Conservation (phyloP, 2,329 filamentous ascomycete genomes). For the Cytospora piceicola region DNA sequence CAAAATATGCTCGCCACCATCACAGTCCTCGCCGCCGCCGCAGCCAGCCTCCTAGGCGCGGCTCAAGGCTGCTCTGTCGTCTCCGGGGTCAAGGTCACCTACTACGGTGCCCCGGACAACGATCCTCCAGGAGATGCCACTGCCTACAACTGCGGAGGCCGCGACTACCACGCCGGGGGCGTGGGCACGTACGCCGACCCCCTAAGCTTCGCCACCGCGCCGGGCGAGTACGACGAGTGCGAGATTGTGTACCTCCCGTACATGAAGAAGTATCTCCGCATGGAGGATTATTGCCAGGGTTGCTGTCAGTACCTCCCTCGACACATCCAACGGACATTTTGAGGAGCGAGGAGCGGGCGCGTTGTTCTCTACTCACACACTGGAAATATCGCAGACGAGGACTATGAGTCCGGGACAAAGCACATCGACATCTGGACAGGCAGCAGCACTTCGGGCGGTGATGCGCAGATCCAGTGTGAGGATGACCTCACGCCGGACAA, state of each 20-base stretch:
- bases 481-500: constrained; percentile 39
- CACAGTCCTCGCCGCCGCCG: not conserved
- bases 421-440: constrained; percentile 47
- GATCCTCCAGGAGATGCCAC: constrained; percentile 41
- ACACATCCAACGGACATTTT: no score
- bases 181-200: constrained; percentile 48
- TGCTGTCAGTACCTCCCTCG: constrained; percentile 33
- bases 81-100: constrained; percentile 41
- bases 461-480: constrained; percentile 43
- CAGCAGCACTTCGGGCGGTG: constrained; percentile 39
- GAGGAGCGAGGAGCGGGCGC: no score
- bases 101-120: constrained; percentile 48
- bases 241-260: constrained; percentile 51
- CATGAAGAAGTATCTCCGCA: constrained; percentile 47
- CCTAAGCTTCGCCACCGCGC: constrained; percentile 48
- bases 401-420: constrained; percentile 12
- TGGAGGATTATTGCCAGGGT: constrained; percentile 35
- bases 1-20: not conserved
- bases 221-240: constrained; percentile 46
- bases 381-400: not conserved
- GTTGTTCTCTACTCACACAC: not conserved
- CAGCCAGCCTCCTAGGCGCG: not conserved
- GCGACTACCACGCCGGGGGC: constrained; percentile 44
- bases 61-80: constrained; percentile 34
- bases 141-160: constrained; percentile 43